Evolutionary conservation across 1,284 basidiomycete genomes (phyloP), one percentile per base, ranked within the genome.

Genomic region (Neolentinus lepideus): DNA sequence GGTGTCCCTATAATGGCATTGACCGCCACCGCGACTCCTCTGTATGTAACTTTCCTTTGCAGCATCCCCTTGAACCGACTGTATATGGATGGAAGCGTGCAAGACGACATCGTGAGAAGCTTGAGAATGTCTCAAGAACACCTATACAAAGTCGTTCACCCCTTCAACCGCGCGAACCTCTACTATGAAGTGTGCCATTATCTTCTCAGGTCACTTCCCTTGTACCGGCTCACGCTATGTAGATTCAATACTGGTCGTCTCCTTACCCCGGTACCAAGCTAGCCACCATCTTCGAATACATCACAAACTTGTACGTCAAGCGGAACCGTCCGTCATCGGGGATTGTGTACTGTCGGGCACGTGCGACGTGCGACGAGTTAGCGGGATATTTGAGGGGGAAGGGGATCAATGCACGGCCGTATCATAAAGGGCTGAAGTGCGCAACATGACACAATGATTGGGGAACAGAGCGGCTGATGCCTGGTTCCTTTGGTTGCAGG

Each of bases 1-100:
- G 73, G 76, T 53, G 79, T 94, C 0, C 92, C 92, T 0, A 86
- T 94, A 59, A 94, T 92, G 79, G 88, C 88, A 3, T 69, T 91
- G n/a, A 91, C 89, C 0, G 87, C 89, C 0, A 89, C 86, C 8
- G 88, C 89, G 1, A 91, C 85, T 10, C 66, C 76, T 52, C 68
- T 67, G 88, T 89, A 63, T 52, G 75, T 53, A 16, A 11, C 12
- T 36, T 25, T 51, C 38, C 12, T 43, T 21, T n/a, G 12, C 38
- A n/a, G n/a, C n/a, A n/a, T n/a, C n/a, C n/a, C n/a, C n/a, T n/a
- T n/a, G n/a, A n/a, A n/a, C n/a, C n/a, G n/a, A n/a, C n/a, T n/a
- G n/a, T n/a, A n/a, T n/a, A n/a, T n/a, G n/a, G n/a, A n/a, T n/a
- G n/a, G n/a, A n/a, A 88, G 84, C 38, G 88, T 93, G 6, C 84